Evolutionary conservation across 2,329 filamentous ascomycete genomes (phyloP).

Genomic region (Stromatinia cepivora): DNA sequence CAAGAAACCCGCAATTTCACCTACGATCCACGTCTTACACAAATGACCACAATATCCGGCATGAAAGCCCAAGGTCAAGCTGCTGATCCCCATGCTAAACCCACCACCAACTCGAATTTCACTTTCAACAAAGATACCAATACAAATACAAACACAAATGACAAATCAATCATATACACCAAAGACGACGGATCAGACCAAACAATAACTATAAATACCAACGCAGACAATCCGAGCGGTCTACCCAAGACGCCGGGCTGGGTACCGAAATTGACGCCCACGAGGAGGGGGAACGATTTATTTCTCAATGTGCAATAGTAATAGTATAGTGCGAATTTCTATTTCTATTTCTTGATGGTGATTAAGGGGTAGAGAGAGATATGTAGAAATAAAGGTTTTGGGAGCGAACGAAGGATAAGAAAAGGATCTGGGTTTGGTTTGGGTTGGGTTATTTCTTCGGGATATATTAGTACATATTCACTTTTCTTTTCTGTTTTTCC

Average conservation of each 20-base stretch:
- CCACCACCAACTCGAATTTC: background rate
- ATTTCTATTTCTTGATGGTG: too few relatives aligned
- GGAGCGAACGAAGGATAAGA: background rate
- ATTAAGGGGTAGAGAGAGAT: too few relatives aligned
- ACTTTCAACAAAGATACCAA: background rate
- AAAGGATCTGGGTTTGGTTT: background rate
- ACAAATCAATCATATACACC: background rate
- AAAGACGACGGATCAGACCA: background rate
- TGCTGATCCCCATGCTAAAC: background rate
- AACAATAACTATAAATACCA: background rate
- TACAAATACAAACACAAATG: background rate
- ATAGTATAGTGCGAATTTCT: too few relatives aligned
- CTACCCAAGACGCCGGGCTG: constrained; percentile 55
- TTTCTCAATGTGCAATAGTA: constrained; percentile 54
- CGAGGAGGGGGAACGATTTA: constrained; percentile 64
- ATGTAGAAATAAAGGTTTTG: background rate
- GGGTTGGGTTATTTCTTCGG: background rate
- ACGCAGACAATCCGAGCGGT: background rate
- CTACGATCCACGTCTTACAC: constrained; percentile 1
- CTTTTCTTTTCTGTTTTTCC: background rate
- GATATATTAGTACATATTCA: background rate
- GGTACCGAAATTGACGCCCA: constrained; percentile 67
- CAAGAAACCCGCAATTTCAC: constrained; percentile 2
- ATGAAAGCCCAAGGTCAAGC: constrained; percentile 30
- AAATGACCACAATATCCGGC: constrained; percentile 31